A percentile compares a stretch with the other conserved stretches of the same genome.
Conservation (phyloP, 345 rosid species). For the Gossypium herbaceum region DNA sequence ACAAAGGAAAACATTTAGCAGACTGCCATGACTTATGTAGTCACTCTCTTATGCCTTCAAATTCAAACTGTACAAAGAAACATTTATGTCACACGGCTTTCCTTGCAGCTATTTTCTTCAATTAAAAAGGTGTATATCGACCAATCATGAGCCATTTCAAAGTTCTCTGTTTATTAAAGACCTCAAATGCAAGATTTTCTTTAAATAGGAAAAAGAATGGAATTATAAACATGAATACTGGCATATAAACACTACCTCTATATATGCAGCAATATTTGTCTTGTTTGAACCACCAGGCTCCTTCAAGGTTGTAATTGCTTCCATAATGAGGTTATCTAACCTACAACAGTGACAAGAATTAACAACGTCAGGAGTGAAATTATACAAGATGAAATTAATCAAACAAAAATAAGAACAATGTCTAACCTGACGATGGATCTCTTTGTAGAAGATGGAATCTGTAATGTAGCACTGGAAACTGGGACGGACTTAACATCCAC, state of each 20-base stretch:
- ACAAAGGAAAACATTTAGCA: background rate
- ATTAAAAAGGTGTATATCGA: background rate
- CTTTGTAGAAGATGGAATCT: conserved; percentile 46
- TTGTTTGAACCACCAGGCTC: conserved; percentile 93
- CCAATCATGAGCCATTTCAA: background rate
- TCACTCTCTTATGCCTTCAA: background rate
- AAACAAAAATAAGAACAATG: conserved; percentile 1
- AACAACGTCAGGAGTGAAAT: conserved; percentile 19
- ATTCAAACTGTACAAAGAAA: background rate
- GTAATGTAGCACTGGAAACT: conserved; percentile 36
- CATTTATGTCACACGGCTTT: conserved; percentile 15
- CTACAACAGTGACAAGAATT: conserved; percentile 31
- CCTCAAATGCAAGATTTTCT: conserved; percentile 55
- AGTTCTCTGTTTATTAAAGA: conserved; percentile 1
- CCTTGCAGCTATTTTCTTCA: background rate
- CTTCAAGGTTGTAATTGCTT: conserved; percentile 77
- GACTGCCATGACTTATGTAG: background rate
- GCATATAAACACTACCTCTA: conserved; percentile 56
- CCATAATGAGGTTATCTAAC: conserved; percentile 87
- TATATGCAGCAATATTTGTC: conserved; percentile 73
- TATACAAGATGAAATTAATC: background rate
- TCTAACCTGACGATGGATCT: conserved; percentile 75
- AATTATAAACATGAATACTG: conserved; percentile 23
- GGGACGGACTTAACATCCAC: conserved; percentile 49
- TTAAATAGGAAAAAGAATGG: conserved; percentile 20